Base-by-base conservation (phyloP, 2,329 filamentous ascomycete genomes). In the Alternaria dauci region DNA sequence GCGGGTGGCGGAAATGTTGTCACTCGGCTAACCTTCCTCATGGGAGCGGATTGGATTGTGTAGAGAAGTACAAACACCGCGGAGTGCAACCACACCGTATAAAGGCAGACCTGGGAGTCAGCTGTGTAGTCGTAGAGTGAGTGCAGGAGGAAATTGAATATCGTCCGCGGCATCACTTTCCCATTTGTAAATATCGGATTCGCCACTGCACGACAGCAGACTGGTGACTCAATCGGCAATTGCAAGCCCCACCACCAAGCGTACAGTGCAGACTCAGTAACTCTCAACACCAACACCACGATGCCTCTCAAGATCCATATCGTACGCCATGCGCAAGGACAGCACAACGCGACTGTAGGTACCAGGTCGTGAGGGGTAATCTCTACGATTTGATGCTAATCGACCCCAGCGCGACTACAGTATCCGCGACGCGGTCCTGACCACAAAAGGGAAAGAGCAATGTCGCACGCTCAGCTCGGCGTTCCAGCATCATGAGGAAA, bases 341-440 rank as follows among this genome's bases (percentile, higher is more conserved):
- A 87, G 75, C 94, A 97, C 85, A 97, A 97, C 78, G 63, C 69
- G 18, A 73, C 71, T 18, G 74, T 75, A 65, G 52, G 70, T 51
- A 11, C 5, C 26, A 30, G 3, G 3, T 4, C 14, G 16, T 0
- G 11, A 9, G 14, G 11, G 52, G 7, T 16, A 39, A 25, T 9
- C 5, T 12, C 8, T 5, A 8, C 12, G 4, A 4, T 6, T 14
- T 1, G n/a, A 25, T 3, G 43, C 52, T 56, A 20, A 59, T 36
- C 20, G 28, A 73, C 83, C 73, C 65, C 71, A 82, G 26, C 89
- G 85, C 63, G 92, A 94, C 79, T 90, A 94, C 75, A 73, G 81
- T 62, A 82, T 96, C 41, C 88, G 77, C n/a, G 94, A 97, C 74
- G 93, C 94, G 1, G 82, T 87, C 60, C 86, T 97, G 55, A 97